A percentile compares a stretch with the other conserved stretches of the same genome.
phyloP scores from a whole-genome alignment of 2,329 filamentous ascomycete genomes.

The Claviceps sorghi region DNA sequence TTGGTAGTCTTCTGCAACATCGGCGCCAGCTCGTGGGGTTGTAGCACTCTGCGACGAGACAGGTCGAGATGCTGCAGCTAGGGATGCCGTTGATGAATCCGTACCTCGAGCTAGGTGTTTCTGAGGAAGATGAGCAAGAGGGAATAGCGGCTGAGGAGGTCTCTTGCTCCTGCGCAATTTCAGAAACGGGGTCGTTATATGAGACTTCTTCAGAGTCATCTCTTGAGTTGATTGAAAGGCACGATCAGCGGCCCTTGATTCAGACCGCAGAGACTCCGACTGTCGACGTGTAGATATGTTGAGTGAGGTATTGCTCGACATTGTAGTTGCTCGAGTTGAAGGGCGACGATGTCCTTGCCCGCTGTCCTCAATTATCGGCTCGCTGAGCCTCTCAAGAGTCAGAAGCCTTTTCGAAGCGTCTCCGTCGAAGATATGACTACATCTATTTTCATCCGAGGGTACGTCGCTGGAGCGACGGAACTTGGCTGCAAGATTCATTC shows the following conservation, averaged over 20 bases:
- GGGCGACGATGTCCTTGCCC: slow-evolving; percentile 30
- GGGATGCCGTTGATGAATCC: slow-evolving; percentile 28
- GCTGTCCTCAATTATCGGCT: slow-evolving; percentile 32
- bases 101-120: slow-evolving; percentile 35
- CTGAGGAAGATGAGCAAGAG: slow-evolving; percentile 66
- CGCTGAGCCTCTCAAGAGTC: slow-evolving; percentile 16
- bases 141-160: slow-evolving; percentile 64
- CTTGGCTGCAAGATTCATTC: slow-evolving; percentile 38
- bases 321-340: slow-evolving; percentile 15
- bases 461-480: slow-evolving; percentile 38
- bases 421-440: neutral
- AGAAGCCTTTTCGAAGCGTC: neutral
- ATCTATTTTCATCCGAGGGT: slow-evolving; percentile 16
- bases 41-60: slow-evolving; percentile 20
- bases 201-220: slow-evolving; percentile 43
- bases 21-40: slow-evolving; percentile 10
- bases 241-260: slow-evolving; percentile 62
- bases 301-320: slow-evolving; percentile 30
- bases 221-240: slow-evolving; percentile 44
- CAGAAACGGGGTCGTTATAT: slow-evolving; percentile 62
- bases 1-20: slow-evolving; percentile 9
- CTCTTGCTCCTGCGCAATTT: slow-evolving; percentile 65
- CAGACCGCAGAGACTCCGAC: slow-evolving; percentile 74
- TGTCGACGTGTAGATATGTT: slow-evolving; percentile 29
- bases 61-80: slow-evolving; percentile 21